phyloP scores from a whole-genome alignment of 192 early-diverging fungal genomes.

The Pilobolus umbonatus region DNA sequence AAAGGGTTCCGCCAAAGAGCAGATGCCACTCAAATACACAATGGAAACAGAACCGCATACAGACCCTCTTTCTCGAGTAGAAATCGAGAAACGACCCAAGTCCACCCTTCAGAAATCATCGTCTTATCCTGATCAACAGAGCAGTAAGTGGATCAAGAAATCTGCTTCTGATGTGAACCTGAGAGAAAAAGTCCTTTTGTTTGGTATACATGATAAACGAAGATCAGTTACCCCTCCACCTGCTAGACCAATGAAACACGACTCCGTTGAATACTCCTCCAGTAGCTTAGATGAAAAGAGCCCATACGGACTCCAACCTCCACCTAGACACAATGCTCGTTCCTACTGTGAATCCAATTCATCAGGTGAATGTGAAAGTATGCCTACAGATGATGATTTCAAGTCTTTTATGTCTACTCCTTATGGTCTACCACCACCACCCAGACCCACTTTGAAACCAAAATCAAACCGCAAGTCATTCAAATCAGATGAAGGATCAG shows the following conservation, averaged over 20 bases:
- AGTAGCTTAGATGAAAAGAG: too few species aligned
- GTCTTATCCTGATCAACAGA: too few species aligned
- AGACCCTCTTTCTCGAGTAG: neutral
- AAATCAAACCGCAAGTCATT: too few species aligned
- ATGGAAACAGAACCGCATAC: constrained; percentile 3
- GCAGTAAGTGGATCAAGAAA: neutral
- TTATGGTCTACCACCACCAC: constrained; percentile 1
- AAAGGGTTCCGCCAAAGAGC: too few species aligned
- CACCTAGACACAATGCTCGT: neutral
- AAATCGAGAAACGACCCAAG: neutral
- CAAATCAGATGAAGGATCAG: too few species aligned
- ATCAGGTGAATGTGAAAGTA: too few species aligned
- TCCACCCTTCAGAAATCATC: too few species aligned
- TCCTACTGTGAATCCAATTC: too few species aligned
- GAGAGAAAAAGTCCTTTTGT: neutral
- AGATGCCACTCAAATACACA: neutral
- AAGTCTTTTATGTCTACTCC: neutral
- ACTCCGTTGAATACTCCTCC: neutral
- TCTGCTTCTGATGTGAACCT: neutral
- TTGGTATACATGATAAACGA: neutral
- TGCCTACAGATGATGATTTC: neutral
- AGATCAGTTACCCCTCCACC: neutral
- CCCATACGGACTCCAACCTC: neutral
- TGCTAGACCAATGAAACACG: neutral
- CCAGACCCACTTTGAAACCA: too few species aligned